phyloP scores from a whole-genome alignment of 2,329 filamentous ascomycete genomes.

The Dryadomyces quercivorus region DNA sequence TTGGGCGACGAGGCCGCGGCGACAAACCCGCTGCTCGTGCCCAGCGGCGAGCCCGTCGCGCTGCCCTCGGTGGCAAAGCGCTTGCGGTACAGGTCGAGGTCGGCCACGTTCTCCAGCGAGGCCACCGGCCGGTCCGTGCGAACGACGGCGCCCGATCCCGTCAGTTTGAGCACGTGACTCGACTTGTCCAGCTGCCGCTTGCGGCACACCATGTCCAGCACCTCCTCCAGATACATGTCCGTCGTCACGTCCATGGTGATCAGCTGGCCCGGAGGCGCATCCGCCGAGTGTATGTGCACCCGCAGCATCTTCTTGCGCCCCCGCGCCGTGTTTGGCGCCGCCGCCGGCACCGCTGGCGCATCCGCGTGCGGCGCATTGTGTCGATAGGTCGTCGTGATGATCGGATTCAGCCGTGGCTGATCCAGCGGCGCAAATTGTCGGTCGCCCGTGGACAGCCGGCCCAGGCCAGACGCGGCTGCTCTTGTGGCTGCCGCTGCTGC shows the following conservation, averaged over 20 bases:
- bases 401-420: constrained; percentile 40
- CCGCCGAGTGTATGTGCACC: constrained; percentile 58
- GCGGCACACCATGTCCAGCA: constrained; percentile 66
- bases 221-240: constrained; percentile 72
- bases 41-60: constrained; percentile 46
- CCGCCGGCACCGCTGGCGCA: constrained; percentile 35
- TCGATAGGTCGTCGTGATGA: constrained; percentile 48
- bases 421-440: constrained; percentile 6
- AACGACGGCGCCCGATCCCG: constrained; percentile 61
- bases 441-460: not conserved
- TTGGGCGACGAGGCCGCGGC: constrained; percentile 43
- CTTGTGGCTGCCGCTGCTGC: not conserved
- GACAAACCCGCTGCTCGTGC: not conserved
- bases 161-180: constrained; percentile 66
- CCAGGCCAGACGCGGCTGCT: not conserved
- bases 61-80: constrained; percentile 56
- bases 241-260: constrained; percentile 66
- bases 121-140: constrained; percentile 68
- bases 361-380: constrained; percentile 44
- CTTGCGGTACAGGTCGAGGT: constrained; percentile 63
- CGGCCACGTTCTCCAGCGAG: constrained; percentile 61
- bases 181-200: constrained; percentile 70
- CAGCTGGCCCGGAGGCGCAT: constrained; percentile 60
- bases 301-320: constrained; percentile 60
- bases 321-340: constrained; percentile 31